Base-by-base conservation (phyloP, 2,329 filamentous ascomycete species). In the Lasiodiplodia citricola region DNA sequence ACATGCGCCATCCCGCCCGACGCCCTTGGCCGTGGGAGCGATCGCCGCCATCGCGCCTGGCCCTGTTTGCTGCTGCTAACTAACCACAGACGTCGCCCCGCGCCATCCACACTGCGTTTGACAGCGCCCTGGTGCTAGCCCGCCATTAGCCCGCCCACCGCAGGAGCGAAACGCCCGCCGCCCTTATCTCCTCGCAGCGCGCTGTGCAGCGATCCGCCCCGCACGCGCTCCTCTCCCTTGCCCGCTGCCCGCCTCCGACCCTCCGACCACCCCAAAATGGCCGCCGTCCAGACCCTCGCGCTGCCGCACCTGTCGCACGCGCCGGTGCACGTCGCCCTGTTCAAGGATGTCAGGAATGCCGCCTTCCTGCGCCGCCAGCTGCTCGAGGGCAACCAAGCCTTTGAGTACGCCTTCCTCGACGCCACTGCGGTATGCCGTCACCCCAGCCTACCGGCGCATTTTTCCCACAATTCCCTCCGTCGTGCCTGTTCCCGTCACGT, bases 331-430 rank as follows among this genome's bases (percentile, higher is more conserved):
- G 82, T 93, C 62, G 90, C 88, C 54, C 83, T 97, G 38, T 97
- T 96, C 83, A 87, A 84, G 25, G 83, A 92, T 77, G 88, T 98
- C 68, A 79, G 87, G 70, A 99, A 99, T 78, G 87, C 93, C 13
- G 81, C 87, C 0, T 94, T 91, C 75, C 84, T 99, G 54, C 91
- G 94, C 65, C 85, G 90, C 73, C 94, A 97, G 81, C 88, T 99
- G 5, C 85, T 98, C n/a, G 87, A 88, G 6, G 92, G 92, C 65
- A 97, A 98, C 77, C 76, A 88, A 13, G 90, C 91, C 10, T 98
- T 94, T 74, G 94, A 98, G 80, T 98, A 98, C 84, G 94, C 94
- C 41, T 92, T 99, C 73, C 87, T 99, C 57, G 95, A 99, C 81
- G 94, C 94, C 23, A 89, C 88, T 56, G 88, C 92, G 78, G 91